A percentile compares a stretch with the other conserved stretches of the same genome.
Evolutionary conservation across 441 rosid genomes (phyloP).

Genomic region (Populus hybrid): DNA sequence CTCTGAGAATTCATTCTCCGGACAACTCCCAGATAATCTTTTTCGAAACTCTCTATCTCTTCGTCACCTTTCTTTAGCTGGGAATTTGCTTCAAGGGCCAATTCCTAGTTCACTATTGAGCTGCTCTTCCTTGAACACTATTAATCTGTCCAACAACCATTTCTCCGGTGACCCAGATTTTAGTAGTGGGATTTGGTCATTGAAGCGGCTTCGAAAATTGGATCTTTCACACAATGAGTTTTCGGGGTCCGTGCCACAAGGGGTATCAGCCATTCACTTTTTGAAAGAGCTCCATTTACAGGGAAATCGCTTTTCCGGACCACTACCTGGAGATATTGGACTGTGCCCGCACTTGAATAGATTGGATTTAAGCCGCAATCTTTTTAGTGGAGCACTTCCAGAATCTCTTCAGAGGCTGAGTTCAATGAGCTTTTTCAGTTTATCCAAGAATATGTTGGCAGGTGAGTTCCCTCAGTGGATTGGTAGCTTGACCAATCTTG

Average conservation of each 20-base stretch:
- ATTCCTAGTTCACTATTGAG: slow-evolving; percentile 44
- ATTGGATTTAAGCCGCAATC: slow-evolving; percentile 58
- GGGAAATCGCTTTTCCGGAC: slow-evolving; percentile 61
- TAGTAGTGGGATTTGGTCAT: slow-evolving; percentile 42
- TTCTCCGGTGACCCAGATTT: slow-evolving; percentile 54
- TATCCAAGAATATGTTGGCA: slow-evolving; percentile 52
- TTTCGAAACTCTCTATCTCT: slow-evolving; percentile 47
- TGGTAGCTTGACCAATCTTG: slow-evolving; percentile 47
- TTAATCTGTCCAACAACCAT: slow-evolving; percentile 60
- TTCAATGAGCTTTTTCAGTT: slow-evolving; percentile 40
- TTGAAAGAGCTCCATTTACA: slow-evolving; percentile 55
- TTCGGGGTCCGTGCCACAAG: slow-evolving; percentile 57
- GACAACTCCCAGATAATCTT: slow-evolving; percentile 53
- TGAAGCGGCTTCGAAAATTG: slow-evolving; percentile 51
- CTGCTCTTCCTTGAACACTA: slow-evolving; percentile 58
- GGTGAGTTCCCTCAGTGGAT: slow-evolving; percentile 73
- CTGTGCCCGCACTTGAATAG: slow-evolving; percentile 52
- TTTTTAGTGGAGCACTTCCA: slow-evolving; percentile 54
- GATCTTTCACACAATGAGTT: slow-evolving; percentile 68
- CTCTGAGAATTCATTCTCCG: slow-evolving; percentile 63
- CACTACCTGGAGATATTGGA: slow-evolving; percentile 70
- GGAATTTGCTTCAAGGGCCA: slow-evolving; percentile 61
- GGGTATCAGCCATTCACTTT: slow-evolving; percentile 43
- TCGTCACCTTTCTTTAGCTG: slow-evolving; percentile 51
- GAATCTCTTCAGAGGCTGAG: slow-evolving; percentile 40